Percentiles rank a stretch among this genome's conserved stretches.
Evolutionary conservation across 768 basidiomycete species (phyloP).

Genomic region (Xerocomellus amylosporus): DNA sequence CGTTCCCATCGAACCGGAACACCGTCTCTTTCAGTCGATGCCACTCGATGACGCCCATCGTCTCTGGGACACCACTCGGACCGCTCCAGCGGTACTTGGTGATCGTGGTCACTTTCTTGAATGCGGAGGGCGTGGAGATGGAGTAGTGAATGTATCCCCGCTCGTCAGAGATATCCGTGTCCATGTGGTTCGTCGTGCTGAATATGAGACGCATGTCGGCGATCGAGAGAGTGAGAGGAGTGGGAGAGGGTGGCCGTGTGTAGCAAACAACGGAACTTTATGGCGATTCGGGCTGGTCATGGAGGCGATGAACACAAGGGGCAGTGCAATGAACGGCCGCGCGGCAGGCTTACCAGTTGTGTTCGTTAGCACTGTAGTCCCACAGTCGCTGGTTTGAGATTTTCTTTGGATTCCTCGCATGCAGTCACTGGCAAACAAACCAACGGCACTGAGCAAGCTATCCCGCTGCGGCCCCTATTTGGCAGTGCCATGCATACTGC

Average conservation of each 20-base stretch:
- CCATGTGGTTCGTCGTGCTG: constrained; percentile 19
- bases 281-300: not conserved
- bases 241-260: not conserved
- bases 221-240: not conserved
- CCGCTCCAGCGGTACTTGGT: constrained; percentile 24
- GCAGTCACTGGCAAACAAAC: too few species aligned
- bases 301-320: not conserved
- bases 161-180: constrained; percentile 23
- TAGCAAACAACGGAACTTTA: not conserved
- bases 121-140: constrained; percentile 14
- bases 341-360: too few species aligned
- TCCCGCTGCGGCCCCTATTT: too few species aligned
- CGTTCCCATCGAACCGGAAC: constrained; percentile 19
- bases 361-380: too few species aligned
- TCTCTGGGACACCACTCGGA: constrained; percentile 12
- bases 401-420: too few species aligned
- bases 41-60: constrained; percentile 28
- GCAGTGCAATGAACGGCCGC: too few species aligned
- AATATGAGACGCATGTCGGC: constrained; percentile 21
- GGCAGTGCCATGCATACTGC: too few species aligned
- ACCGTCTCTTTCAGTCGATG: constrained; percentile 11
- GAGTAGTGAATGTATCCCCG: constrained; percentile 17
- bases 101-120: constrained; percentile 24
- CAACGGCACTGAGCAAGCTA: too few species aligned
- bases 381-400: too few species aligned